Evolutionary conservation across 179 eudicot species (phyloP).

Genomic region (Actinidia arguta): DNA sequence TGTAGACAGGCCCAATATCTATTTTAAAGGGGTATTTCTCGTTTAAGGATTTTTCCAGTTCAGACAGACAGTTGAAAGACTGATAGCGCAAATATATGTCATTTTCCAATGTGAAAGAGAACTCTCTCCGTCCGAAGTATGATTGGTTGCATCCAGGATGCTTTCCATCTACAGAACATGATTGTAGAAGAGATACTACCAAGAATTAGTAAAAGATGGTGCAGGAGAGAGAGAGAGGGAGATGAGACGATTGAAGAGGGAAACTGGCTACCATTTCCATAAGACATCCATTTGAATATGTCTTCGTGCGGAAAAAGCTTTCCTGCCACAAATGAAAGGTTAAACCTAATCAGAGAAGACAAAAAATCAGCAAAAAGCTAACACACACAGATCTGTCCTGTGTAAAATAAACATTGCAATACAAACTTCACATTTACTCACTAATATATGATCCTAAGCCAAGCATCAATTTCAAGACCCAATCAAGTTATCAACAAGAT

Average conservation of each 20-base stretch:
- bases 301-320: constrained; percentile 84
- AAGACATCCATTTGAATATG: constrained; percentile 88
- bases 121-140: constrained; percentile 82
- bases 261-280: constrained; percentile 81
- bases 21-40: constrained; percentile 89
- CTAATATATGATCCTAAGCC: background rate
- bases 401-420: background rate
- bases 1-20: constrained; percentile 93
- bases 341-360: background rate
- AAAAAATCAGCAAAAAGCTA: background rate
- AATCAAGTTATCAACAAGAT: background rate
- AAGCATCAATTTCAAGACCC: background rate
- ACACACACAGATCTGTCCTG: background rate
- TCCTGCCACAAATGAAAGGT: constrained; percentile 48
- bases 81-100: constrained; percentile 81
- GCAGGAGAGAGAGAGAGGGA: background rate
- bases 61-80: constrained; percentile 72
- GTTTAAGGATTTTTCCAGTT: constrained; percentile 80
- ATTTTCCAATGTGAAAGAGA: constrained; percentile 80
- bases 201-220: background rate
- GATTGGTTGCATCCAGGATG: constrained; percentile 92
- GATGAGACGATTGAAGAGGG: background rate
- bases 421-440: background rate
- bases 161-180: constrained; percentile 70
- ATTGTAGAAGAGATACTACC: background rate